Evolutionary conservation across 73 alveolate genomes (phyloP), one percentile per base, ranked within the genome.

Genomic region (Paramecium sexaurelia): DNA sequence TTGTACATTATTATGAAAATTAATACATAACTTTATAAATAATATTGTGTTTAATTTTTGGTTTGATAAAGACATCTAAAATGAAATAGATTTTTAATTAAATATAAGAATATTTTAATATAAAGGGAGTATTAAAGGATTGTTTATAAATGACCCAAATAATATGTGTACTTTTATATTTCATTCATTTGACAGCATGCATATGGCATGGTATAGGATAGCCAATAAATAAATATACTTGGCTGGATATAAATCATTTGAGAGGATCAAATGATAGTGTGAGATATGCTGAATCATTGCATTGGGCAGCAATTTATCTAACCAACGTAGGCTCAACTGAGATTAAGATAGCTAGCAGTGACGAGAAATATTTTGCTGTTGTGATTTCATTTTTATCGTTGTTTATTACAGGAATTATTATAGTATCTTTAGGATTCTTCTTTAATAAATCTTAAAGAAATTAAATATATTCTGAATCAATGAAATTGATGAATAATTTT

Each of bases 241-340:
- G 90, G 90, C n/a, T 78, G 7, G 90, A 78, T 41, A 24, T 15
- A 78, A 22, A 39, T 41, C 0, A 41, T 5, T 24, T 78, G 9
- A 41, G 68, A 40, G 73, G 55, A 0, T 73, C 90, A 5, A 24
- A 26, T 24, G 55, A 78, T 78, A 17, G 41, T 20, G 6, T 43
- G 5, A 78, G 55, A 78, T 78, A 78, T 78, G 68, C 75, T n/a
- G 43, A 78, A 13, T 78, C 75, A 7, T 17, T 78, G 11, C 69
- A 78, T 78, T 78, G 90, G 90, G 41, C 90, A n/a, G 90, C 90
- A 17, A 17, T 43, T 8, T 78, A 78, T 78, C 55, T 78, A 10
- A 78, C 90, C 0, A 43, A 20, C 7, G 90, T 78, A 37, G 90
- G 90, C 2, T 20, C 40, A 6, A 29, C 75, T 3, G 90, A 78